Conservation (phyloP, 2,329 filamentous ascomycete genomes). For the Orbilia brochopaga region DNA sequence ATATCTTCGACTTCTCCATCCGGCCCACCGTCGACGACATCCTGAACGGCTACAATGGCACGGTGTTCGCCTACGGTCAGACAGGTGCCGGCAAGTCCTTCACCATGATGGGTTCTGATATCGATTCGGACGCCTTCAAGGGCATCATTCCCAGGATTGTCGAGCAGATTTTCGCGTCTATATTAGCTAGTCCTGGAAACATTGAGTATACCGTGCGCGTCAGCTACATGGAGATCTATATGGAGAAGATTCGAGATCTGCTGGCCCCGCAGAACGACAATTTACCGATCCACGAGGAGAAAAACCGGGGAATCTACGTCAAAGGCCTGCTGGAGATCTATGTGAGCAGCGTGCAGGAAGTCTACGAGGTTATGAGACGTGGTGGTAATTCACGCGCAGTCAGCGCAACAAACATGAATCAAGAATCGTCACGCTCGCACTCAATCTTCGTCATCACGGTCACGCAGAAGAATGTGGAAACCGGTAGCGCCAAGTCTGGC, state of each 20-base stretch:
- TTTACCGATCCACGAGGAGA: constrained; percentile 92
- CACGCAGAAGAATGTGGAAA: constrained; percentile 87
- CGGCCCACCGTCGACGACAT: constrained; percentile 96
- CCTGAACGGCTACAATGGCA: constrained; percentile 98
- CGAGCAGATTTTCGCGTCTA: constrained; percentile 97
- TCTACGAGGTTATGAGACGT: constrained; percentile 98
- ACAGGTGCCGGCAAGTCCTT: constrained; percentile 99
- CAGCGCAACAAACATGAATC: constrained; percentile 95
- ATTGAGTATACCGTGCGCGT: constrained; percentile 89
- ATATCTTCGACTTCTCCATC: constrained; percentile 99
- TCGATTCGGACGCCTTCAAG: constrained; percentile 85
- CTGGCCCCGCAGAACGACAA: constrained; percentile 79
- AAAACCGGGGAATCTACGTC: constrained; percentile 87
- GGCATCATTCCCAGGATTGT: constrained; percentile 99
- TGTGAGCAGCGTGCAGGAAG: constrained; percentile 87
- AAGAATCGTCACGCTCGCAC: constrained; percentile 94
- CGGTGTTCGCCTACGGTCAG: constrained; percentile 96
- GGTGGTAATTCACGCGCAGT: constrained; percentile 95
- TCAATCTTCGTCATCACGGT: constrained; percentile 99
- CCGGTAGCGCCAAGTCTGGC: constrained; percentile 88
- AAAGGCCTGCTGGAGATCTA: constrained; percentile 88
- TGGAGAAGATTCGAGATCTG: constrained; percentile 95
- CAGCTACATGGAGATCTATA: constrained; percentile 97
- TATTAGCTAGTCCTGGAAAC: constrained; percentile 84
- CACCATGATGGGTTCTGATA: constrained; percentile 85